A percentile compares a stretch with the other conserved stretches of the same genome.
phyloP scores from a whole-genome alignment of 2,329 filamentous ascomycete genomes.

The Emergomyces africanus region DNA sequence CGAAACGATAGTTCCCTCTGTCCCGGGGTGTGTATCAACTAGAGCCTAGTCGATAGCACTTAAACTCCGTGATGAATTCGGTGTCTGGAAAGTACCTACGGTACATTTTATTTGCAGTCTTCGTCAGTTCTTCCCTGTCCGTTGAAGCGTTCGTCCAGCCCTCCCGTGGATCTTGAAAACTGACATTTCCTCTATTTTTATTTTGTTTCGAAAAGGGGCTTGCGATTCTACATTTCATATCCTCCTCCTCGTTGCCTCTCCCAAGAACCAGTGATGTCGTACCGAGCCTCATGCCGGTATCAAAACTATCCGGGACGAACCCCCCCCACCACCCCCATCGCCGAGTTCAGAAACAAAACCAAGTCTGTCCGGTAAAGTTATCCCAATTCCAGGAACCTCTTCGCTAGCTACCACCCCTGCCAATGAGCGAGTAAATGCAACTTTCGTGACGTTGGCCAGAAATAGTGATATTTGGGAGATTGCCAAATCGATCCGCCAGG shows the following conservation, averaged over 20 bases:
- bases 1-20: not conserved
- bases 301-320: not conserved
- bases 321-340: not conserved
- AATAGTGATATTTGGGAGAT: slow-evolving; percentile 97
- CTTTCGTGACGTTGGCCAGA: slow-evolving; percentile 88
- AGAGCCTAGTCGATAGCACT: not conserved
- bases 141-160: not conserved
- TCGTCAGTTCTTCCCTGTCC: slow-evolving; percentile 45
- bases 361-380: not conserved
- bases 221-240: slow-evolving; percentile 67
- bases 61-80: not conserved
- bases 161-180: not conserved
- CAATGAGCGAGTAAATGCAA: slow-evolving; percentile 74
- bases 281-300: not conserved
- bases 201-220: slow-evolving; percentile 34
- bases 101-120: slow-evolving; percentile 65
- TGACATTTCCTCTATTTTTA: slow-evolving; percentile 12
- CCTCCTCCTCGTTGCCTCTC: slow-evolving; percentile 39
- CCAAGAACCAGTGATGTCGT: slow-evolving; percentile 11
- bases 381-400: not conserved
- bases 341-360: not conserved
- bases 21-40: not conserved
- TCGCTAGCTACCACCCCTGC: not conserved
- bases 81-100: slow-evolving; percentile 32
- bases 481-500: slow-evolving; percentile 83